phyloP scores from a whole-genome alignment of 768 basidiomycete species.

The Mycena pura region DNA sequence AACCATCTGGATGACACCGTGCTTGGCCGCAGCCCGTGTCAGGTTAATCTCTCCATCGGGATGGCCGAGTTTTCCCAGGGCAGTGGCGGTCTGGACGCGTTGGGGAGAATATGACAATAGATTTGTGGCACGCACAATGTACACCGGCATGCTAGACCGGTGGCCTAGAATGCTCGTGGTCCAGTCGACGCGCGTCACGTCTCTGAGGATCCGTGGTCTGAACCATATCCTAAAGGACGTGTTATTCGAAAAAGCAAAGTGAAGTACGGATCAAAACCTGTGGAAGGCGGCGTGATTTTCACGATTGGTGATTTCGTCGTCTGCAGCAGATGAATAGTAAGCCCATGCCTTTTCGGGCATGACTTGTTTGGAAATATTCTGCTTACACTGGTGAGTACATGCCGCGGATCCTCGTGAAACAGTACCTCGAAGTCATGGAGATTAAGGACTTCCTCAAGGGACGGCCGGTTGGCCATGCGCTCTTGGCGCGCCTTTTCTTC shows the following conservation, averaged over 20 bases:
- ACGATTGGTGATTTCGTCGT: slow-evolving; percentile 90
- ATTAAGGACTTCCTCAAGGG: slow-evolving; percentile 81
- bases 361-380: slow-evolving; percentile 84
- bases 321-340: slow-evolving; percentile 95
- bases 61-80: slow-evolving; percentile 81
- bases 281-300: slow-evolving; percentile 95
- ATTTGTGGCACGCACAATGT: slow-evolving; percentile 60
- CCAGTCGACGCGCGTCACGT: slow-evolving; percentile 88
- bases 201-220: slow-evolving; percentile 82
- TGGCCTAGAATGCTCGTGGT: slow-evolving; percentile 84
- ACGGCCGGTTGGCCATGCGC: slow-evolving; percentile 68
- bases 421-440: slow-evolving; percentile 93
- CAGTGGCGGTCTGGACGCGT: slow-evolving; percentile 70
- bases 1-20: slow-evolving; percentile 65
- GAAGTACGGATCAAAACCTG: slow-evolving; percentile 52
- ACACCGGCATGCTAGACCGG: slow-evolving; percentile 76
- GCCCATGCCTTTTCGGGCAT: slow-evolving; percentile 94
- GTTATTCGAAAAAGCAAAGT: no score
- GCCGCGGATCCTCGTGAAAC: background rate
- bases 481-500: slow-evolving; percentile 74
- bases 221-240: slow-evolving; percentile 76
- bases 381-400: slow-evolving; percentile 6
- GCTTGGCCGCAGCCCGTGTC: slow-evolving; percentile 73
- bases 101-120: slow-evolving; percentile 9
- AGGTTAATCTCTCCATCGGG: slow-evolving; percentile 82